Base-by-base conservation (phyloP, 768 basidiomycete species). In the Boletus reticulatus region DNA sequence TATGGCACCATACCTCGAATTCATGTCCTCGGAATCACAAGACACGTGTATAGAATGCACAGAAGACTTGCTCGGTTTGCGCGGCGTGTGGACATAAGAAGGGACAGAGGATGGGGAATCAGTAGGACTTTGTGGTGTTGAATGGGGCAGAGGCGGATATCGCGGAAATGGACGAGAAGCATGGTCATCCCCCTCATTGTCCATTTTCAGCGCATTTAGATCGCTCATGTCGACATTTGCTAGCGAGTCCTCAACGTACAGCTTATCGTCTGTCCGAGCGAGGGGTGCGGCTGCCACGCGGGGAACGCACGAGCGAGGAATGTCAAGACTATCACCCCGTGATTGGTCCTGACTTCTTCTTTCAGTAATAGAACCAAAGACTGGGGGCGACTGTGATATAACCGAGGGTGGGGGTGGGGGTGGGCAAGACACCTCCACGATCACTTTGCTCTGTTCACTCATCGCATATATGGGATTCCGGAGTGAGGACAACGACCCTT, bases 181-280 rank as follows among this genome's bases (percentile, higher is more conserved):
- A 17, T 53, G 59, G 24, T 66, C 62, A 4, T 69, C 69, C 4
- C 61, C 60, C 13, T 70, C 69, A 27, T 68, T 55, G 38, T 70
- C 69, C 27, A 57, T 64, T 44, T 62, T 71, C 44, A 69, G 57
- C 56, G 69, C 63, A 37, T 44, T 71, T 48, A 70, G 57, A 47
- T 71, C 69, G 61, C 69, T 71, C 58, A 70, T 71, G 42, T 70
- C 69, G 13, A 71, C 59, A 31, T 57, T 56, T 7, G 69, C 61
- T 48, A 70, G 64, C 39, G 66, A 70, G 39, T 70, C 70, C 24
- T 69, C 64, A 2, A 31, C 32, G 29, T 48, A 45, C 6, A 29
- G 44, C 34, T 47, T 53, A 38, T 55, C 48, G 20, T 24, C 48
- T 9, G 62, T 29, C 46, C 41, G 51, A 22, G 31, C 34, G 16